Percentiles rank a stretch among this genome's conserved stretches.
These are phyloP conservation scores for Durusdinium trenchii DNA, from an alignment of 73 alveolate species.

Conservation along the genomic window DNA sequence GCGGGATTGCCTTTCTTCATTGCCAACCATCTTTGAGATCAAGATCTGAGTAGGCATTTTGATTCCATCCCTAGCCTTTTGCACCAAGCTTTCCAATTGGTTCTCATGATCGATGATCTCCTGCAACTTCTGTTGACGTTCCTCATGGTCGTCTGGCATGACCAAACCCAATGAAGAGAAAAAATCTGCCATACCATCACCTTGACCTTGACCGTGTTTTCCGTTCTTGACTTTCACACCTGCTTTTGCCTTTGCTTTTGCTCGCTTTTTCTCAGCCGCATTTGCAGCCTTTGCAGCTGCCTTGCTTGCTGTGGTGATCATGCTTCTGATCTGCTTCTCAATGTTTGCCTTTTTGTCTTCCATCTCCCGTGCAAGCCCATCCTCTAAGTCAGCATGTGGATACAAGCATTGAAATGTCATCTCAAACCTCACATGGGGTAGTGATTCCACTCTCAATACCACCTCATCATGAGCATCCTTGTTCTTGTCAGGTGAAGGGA, in stretches of 20 bases:
- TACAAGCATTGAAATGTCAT: not conserved
- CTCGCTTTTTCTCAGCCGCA: too few relatives aligned
- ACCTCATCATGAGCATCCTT: not conserved
- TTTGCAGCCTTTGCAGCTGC: constrained; percentile 31
- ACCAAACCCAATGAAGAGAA: not conserved
- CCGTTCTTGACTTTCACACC: too few relatives aligned
- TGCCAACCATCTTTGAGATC: not conserved
- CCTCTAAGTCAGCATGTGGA: not conserved
- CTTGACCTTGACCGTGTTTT: not conserved
- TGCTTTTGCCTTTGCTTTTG: too few relatives aligned
- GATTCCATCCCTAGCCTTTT: constrained; percentile 9
- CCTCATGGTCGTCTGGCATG: not conserved
- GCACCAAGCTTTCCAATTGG: not conserved
- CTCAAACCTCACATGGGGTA: not conserved
- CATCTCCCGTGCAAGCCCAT: not conserved
- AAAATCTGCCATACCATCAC: not conserved
- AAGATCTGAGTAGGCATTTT: not conserved
- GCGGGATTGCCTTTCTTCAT: not conserved
- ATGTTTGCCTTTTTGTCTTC: not conserved
- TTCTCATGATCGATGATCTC: not conserved
- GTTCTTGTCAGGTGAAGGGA: too few relatives aligned
- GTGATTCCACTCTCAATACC: not conserved
- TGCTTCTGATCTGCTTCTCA: not conserved
- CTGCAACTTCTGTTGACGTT: not conserved
- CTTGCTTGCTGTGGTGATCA: not conserved